A percentile compares a stretch with the other conserved stretches of the same genome.
phyloP scores from a whole-genome alignment of 345 rosid genomes.

The Physaria fendleri region DNA sequence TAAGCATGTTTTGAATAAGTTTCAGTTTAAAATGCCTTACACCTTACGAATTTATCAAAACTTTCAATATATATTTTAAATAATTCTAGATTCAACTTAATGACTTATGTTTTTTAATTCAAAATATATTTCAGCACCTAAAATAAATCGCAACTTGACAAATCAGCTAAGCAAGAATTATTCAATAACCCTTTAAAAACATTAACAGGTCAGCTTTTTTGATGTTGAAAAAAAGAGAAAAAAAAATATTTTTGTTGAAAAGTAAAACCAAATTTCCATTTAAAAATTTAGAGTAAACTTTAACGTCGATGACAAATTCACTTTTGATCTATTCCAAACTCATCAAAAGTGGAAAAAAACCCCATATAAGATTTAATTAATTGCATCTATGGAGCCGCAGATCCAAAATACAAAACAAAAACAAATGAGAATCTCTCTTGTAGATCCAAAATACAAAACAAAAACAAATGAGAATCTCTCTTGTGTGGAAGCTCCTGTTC shows the following conservation, averaged over 20 bases:
- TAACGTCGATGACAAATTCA: not conserved
- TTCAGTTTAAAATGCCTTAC: not conserved
- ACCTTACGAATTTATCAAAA: not conserved
- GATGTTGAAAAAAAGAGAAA: not conserved
- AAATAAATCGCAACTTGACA: too few species aligned
- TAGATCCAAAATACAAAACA: not conserved
- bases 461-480: constrained; percentile 3
- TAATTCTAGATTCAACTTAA: not conserved
- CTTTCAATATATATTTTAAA: not conserved
- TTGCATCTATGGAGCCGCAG: not conserved
- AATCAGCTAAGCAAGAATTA: not conserved
- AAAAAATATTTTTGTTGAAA: not conserved
- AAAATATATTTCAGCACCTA: too few species aligned
- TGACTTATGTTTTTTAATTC: too few species aligned
- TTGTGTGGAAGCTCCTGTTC: constrained; percentile 18
- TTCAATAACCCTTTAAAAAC: not conserved
- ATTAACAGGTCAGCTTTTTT: constrained; percentile 1
- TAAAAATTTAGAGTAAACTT: not conserved
- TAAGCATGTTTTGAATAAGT: not conserved
- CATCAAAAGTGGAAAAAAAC: not conserved
- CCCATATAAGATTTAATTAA: not conserved
- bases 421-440: constrained; percentile 4
- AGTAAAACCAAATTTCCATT: not conserved
- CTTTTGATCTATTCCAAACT: not conserved
- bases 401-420: not conserved